Conservation (phyloP, 169 alveolate species). For the Cyclospora cayetanensis region DNA sequence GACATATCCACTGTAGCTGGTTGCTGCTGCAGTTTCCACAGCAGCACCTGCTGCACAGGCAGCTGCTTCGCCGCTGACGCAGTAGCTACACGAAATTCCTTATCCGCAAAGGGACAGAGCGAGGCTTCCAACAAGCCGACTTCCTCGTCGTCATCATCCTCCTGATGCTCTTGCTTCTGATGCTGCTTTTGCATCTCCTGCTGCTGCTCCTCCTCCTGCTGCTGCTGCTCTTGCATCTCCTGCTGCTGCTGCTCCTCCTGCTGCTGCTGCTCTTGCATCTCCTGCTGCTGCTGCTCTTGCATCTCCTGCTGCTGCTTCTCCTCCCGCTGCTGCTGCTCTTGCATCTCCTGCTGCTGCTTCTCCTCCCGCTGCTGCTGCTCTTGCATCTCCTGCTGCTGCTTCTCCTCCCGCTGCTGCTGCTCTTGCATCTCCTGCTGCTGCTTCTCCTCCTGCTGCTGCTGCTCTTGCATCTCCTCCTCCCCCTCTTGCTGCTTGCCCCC, state of each 20-base stretch:
- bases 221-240: neutral
- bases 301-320: neutral
- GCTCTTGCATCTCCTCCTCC: neutral
- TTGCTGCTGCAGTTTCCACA: conserved; percentile 27
- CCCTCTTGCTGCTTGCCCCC: neutral
- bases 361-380: neutral
- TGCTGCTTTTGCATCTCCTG: neutral
- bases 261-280: conserved; percentile 32
- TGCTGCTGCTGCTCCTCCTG: conserved; percentile 49
- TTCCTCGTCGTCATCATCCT: neutral
- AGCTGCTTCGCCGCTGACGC: conserved; percentile 3
- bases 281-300: conserved; percentile 46
- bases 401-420: conserved; percentile 47
- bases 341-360: conserved; percentile 34
- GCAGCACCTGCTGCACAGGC: conserved; percentile 14
- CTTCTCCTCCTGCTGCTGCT: neutral
- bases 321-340: conserved; percentile 46
- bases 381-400: neutral
- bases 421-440: conserved; percentile 16
- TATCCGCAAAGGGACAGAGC: conserved; percentile 49
- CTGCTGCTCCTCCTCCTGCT: neutral
- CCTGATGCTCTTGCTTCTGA: conserved; percentile 20
- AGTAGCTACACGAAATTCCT: conserved; percentile 41
- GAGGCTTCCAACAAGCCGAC: neutral
- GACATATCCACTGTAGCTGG: conserved; percentile 29